These are phyloP conservation scores for Plantago ovata DNA, from an alignment of 257 asterid species.

Conservation along the genomic window DNA sequence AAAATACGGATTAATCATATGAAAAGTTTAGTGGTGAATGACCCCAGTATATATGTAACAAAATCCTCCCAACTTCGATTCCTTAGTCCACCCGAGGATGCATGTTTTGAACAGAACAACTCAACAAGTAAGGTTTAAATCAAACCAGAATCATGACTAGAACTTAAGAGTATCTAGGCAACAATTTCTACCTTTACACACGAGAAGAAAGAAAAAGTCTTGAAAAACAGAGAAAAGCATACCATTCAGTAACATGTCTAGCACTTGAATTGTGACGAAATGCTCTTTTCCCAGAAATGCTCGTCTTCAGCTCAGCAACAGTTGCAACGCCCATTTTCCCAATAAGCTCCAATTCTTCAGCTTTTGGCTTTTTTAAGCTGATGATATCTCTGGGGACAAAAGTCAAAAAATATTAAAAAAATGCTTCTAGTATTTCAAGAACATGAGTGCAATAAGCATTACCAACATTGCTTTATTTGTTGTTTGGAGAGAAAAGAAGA, in stretches of 20 bases:
- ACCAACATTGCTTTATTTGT: neutral
- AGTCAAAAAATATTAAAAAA: too few relatives aligned
- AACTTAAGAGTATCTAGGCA: too few relatives aligned
- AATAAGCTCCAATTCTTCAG: conserved; percentile 19
- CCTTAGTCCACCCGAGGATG: too few relatives aligned
- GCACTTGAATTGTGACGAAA: conserved; percentile 82
- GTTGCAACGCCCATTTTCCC: conserved; percentile 73
- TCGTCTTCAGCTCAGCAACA: conserved; percentile 74
- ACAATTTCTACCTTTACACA: too few relatives aligned
- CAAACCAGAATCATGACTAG: too few relatives aligned
- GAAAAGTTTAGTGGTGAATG: too few relatives aligned
- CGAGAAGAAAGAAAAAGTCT: neutral
- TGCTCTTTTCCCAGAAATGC: conserved; percentile 71
- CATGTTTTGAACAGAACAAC: conserved; percentile 15
- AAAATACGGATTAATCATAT: too few relatives aligned
- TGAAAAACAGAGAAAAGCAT: conserved; percentile 2
- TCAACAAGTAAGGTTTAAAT: too few relatives aligned
- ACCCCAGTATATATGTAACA: too few relatives aligned
- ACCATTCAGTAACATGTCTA: conserved; percentile 82
- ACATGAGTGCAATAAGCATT: neutral
- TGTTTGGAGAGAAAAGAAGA: conserved; percentile 4
- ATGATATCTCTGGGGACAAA: too few relatives aligned
- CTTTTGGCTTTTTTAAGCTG: conserved; percentile 1
- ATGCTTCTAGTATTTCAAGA: too few relatives aligned
- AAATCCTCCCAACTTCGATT: too few relatives aligned